Evolutionary conservation across 768 basidiomycete species (phyloP), one percentile per base, ranked within the genome.

Genomic region (Strobilomyces echinocephalus): DNA sequence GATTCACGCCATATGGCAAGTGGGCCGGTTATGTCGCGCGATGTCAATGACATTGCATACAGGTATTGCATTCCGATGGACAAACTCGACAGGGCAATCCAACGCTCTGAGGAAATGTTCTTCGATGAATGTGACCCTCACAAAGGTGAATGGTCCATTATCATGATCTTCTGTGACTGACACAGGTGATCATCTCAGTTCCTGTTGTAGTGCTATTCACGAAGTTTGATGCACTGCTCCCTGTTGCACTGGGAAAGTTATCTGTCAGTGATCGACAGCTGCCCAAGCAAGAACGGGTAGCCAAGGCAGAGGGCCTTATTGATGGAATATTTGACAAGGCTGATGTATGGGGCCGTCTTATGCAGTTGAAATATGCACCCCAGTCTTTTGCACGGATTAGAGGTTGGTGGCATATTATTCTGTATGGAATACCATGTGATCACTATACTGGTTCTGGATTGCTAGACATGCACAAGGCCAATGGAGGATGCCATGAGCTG

Each of bases 1-100:
- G 24, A 20, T 56, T 26, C 55, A 56, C 3, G 51, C 28, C 16
- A 56, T 56, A 47, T 53, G 41, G 41, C 14, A 42, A 42, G 26
- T 26, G 8, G 41, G 41, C 1, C 5, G 15, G 24, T 26, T 8
- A 12, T 14, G 14, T 15, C 41, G 18, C 26, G 6, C 12, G 14
- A 42, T 45, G 31, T 45, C 6, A 6, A 20, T 31, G 16, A 44
- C 18, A 8, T 14, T 12, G 4, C 18, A 4, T n/a, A 18, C 18
- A 45, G 44, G 44, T 45, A 45, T 33, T 45, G 44, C 31, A 45
- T 45, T 5, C 44, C 44, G 11, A 45, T 45, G 44, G 44, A 45
- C 31, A 45, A 33, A 33, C 30, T 45, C 3, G 30, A 45, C 0
- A n/a, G 31, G 20, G 44, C 44, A 20, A 20, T 45, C 44, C 44